Conservation (phyloP, 140 eudicot genomes). For the Stevia rebaudiana region DNA sequence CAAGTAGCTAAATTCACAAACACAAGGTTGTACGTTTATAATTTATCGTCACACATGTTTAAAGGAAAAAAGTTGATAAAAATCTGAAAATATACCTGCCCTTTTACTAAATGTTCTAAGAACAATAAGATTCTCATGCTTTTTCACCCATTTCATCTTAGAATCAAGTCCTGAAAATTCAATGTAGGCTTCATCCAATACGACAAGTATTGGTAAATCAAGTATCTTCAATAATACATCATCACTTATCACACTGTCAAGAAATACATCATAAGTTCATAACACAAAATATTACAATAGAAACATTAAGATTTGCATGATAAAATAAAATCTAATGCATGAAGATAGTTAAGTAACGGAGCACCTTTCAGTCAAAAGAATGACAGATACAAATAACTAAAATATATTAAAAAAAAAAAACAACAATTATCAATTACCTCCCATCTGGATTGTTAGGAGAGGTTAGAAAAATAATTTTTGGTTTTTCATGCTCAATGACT, state of each 20-base stretch:
- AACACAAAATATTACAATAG: constrained; percentile 6
- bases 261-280: not conserved
- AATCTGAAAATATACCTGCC: constrained; percentile 60
- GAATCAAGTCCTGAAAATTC: constrained; percentile 83
- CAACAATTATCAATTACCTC: constrained; percentile 40
- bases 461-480: constrained; percentile 87
- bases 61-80: not conserved
- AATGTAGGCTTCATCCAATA: constrained; percentile 93
- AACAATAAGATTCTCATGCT: constrained; percentile 80
- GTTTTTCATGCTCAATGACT: constrained; percentile 72
- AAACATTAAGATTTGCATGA: constrained; percentile 1
- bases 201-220: constrained; percentile 77
- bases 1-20: constrained; percentile 15
- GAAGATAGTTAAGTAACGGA: not conserved
- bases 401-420: not conserved
- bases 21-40: not conserved
- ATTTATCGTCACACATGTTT: not conserved
- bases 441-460: constrained; percentile 99
- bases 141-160: constrained; percentile 87
- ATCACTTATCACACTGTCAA: constrained; percentile 76
- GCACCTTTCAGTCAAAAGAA: constrained; percentile 2
- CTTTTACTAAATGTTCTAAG: constrained; percentile 92
- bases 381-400: not conserved
- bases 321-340: not conserved
- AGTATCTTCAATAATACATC: constrained; percentile 74